Percentiles rank a stretch among this genome's conserved stretches.
These are phyloP conservation scores for Colletotrichum cuscutae DNA, from an alignment of 2,329 filamentous ascomycete genomes.

Conservation along the genomic window DNA sequence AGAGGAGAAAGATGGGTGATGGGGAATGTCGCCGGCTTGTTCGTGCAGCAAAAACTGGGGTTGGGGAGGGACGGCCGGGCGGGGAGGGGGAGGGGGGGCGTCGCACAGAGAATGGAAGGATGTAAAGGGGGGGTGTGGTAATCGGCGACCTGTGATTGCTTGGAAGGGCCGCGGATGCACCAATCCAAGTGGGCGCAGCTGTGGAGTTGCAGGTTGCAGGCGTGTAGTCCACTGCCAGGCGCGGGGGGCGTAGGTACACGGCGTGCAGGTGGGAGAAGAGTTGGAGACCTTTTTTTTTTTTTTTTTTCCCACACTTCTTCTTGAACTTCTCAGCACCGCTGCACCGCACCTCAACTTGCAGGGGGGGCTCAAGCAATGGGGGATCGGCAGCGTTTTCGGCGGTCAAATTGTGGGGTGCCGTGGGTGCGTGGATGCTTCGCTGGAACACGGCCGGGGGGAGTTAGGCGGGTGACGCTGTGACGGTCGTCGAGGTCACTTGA, in stretches of 20 bases:
- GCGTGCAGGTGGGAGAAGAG: background rate
- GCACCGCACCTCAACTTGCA: too few relatives aligned
- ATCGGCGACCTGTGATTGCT: slow-evolving; percentile 27
- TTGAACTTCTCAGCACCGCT: background rate
- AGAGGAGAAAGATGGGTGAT: slow-evolving; percentile 17
- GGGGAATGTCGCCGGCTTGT: slow-evolving; percentile 30
- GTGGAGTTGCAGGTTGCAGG: background rate
- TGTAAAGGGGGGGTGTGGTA: slow-evolving; percentile 12
- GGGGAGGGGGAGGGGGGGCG: slow-evolving; percentile 9
- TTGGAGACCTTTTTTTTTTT: background rate
- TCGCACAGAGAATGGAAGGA: background rate
- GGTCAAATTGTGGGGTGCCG: slow-evolving; percentile 27
- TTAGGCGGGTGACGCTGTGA: background rate
- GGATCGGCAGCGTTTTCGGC: slow-evolving; percentile 25
- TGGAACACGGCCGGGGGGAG: slow-evolving; percentile 19
- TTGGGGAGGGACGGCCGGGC: slow-evolving; percentile 20
- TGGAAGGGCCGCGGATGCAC: background rate
- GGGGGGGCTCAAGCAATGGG: too few relatives aligned
- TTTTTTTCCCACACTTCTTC: background rate
- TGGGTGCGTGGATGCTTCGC: slow-evolving; percentile 16
- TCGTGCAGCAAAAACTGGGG: slow-evolving; percentile 35
- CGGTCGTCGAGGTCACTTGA: background rate
- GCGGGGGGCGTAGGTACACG: background rate
- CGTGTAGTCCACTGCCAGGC: background rate
- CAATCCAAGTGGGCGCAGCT: background rate